Percentiles rank a stretch among this genome's conserved stretches.
Conservation (phyloP, 768 basidiomycete genomes). For the Lentinula aciculospora region DNA sequence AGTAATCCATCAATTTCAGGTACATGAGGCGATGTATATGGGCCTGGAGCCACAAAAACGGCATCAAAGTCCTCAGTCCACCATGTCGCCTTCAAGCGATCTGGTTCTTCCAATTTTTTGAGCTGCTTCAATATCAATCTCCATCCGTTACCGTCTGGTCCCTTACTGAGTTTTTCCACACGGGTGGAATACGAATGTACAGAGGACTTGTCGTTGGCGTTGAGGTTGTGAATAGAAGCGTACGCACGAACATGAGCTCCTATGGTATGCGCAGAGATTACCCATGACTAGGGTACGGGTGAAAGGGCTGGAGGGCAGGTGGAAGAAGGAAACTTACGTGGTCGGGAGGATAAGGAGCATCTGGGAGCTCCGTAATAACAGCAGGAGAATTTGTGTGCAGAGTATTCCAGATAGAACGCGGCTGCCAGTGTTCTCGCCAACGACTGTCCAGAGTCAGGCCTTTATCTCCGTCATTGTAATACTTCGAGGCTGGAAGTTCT, state of each 20-base stretch:
- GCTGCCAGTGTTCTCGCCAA: conserved; percentile 16
- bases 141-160: conserved; percentile 14
- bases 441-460: conserved; percentile 9
- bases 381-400: conserved; percentile 14
- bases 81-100: conserved; percentile 16
- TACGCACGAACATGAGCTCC: conserved; percentile 25
- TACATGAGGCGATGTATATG: conserved; percentile 25
- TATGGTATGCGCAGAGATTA: conserved; percentile 15
- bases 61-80: conserved; percentile 28
- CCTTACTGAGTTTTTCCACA: conserved; percentile 28
- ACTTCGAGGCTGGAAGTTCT: conserved; percentile 8
- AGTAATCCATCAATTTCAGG: conserved; percentile 23
- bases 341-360: conserved; percentile 14
- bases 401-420: conserved; percentile 13
- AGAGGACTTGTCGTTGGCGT: conserved; percentile 19
- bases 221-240: conserved; percentile 23
- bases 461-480: conserved; percentile 13
- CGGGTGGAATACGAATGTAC: conserved; percentile 29
- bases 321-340: conserved; percentile 3
- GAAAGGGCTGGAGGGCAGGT: not conserved
- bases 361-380: conserved; percentile 17
- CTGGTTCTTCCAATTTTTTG: conserved; percentile 12
- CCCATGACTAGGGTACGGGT: conserved; percentile 12
- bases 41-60: conserved; percentile 24
- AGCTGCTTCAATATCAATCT: conserved; percentile 15